Base-by-base conservation (phyloP, 2,329 filamentous ascomycete species). In the Colletotrichum sublineola region DNA sequence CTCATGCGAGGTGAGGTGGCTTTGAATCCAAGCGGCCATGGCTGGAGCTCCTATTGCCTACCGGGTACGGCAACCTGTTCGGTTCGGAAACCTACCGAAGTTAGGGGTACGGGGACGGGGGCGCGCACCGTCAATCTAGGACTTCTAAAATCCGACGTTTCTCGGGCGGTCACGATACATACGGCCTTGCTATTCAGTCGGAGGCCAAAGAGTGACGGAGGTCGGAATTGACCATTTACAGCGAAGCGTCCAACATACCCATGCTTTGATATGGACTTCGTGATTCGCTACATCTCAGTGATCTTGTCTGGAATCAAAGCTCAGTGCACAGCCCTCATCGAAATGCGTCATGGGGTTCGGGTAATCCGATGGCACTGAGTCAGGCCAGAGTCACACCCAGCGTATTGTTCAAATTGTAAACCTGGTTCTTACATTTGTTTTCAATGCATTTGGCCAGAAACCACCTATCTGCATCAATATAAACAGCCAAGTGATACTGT, bases 311-410 rank as follows among this genome's bases (percentile, higher is more conserved):
- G 14, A 57, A 40, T 29, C n/a, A 18, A 15, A 20, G 57, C n/a
- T 6, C 18, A 67, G 3, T 55, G 14, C 18, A 29, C 42, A 36
- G 33, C 33, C 38, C 42, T 46, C 52, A 69, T 66, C 31, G n/a
- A 60, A 48, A 8, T 58, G 53, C 48, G 46, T 5, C 48, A 44
- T 48, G n/a, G 6, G 0, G 5, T 18, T 63, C 61, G 55, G 68
- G 56, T 33, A 55, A 46, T 33, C 7, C 15, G 29, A 33, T 12
- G n/a, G 15, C 7, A 56, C 57, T 36, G 68, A 71, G 48, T 71
- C 68, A 67, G 68, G 12, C 18, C 40, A 56, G 11, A 14, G 68
- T 67, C 33, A 20, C 68, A 56, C 20, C 36, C 40, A 24, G 36
- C 36, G 12, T 18, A 36, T 24, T n/a, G 40, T n/a, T 12, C 31